Evolutionary conservation across 1,284 basidiomycete species (phyloP).

Genomic region (Sporisorium scitamineum): DNA sequence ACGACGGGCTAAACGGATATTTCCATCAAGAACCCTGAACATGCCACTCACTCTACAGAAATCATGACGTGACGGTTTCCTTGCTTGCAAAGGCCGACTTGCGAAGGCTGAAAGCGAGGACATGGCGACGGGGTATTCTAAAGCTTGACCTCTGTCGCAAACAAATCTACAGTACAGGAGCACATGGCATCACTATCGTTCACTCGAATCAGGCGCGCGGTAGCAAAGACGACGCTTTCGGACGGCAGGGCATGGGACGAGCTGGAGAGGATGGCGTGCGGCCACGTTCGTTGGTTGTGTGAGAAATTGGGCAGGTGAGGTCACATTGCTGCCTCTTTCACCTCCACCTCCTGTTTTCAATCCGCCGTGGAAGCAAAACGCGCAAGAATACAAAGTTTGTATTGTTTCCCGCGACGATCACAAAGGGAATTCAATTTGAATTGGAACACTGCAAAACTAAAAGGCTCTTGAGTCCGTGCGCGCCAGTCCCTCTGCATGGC

Average conservation of each 20-base stretch:
- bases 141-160: too few species aligned
- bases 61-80: constrained; percentile 3
- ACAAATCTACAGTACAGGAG: too few species aligned
- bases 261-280: too few species aligned
- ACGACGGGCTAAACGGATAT: constrained; percentile 2
- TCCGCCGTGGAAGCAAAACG: too few species aligned
- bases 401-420: too few species aligned
- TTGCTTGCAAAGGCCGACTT: not conserved
- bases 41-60: not conserved
- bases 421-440: not conserved
- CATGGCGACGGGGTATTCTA: too few species aligned
- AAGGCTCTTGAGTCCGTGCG: constrained; percentile 18
- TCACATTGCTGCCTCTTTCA: constrained; percentile 1
- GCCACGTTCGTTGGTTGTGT: not conserved
- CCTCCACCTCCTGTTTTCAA: not conserved
- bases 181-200: too few species aligned
- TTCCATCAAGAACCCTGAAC: not conserved
- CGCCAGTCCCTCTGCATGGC: not conserved
- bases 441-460: not conserved
- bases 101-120: not conserved
- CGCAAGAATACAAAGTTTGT: too few species aligned
- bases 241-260: not conserved
- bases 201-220: too few species aligned
- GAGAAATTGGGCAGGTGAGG: not conserved
- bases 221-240: not conserved